phyloP scores from a whole-genome alignment of 257 asterid genomes.

The Rehmannia glutinosa region DNA sequence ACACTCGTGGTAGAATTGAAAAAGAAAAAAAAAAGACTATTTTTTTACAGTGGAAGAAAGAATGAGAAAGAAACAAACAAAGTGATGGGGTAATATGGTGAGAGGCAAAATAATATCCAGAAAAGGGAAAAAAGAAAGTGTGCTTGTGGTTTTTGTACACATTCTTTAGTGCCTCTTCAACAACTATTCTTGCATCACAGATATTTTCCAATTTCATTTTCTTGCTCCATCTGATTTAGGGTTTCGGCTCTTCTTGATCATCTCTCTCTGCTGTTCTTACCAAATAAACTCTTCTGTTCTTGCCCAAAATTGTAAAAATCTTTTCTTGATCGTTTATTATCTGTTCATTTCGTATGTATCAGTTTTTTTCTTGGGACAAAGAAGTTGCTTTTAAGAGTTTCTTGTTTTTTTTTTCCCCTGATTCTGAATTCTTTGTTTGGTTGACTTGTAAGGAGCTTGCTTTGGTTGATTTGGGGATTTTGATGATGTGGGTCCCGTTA shows the following conservation, averaged over 20 bases:
- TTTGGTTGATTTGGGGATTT: slow-evolving; percentile 16
- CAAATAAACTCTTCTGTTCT: slow-evolving; percentile 10
- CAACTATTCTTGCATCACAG: slow-evolving; percentile 26
- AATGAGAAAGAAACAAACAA: background rate
- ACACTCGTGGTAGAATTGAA: background rate
- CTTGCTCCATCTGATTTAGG: slow-evolving; percentile 31
- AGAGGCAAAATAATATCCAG: background rate
- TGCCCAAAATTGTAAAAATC: background rate
- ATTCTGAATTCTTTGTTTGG: background rate
- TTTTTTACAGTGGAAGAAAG: background rate
- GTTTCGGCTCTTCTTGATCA: slow-evolving; percentile 28
- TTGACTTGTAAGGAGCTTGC: slow-evolving; percentile 12
- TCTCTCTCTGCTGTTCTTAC: slow-evolving; percentile 8
- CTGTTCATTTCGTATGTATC: background rate
- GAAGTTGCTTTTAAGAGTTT: background rate
- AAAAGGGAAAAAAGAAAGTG: slow-evolving; percentile 14
- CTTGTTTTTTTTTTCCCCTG: background rate
- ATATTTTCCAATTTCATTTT: slow-evolving; percentile 16
- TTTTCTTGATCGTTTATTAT: slow-evolving; percentile 1
- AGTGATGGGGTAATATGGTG: background rate
- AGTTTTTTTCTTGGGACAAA: background rate
- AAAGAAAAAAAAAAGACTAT: background rate
- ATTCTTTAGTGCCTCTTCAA: slow-evolving; percentile 33
- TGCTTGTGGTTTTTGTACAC: slow-evolving; percentile 22
- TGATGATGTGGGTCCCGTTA: slow-evolving; percentile 15